These are phyloP conservation scores for Infundibulicybe gibba DNA, from an alignment of 768 basidiomycete genomes.

Conservation along the genomic window DNA sequence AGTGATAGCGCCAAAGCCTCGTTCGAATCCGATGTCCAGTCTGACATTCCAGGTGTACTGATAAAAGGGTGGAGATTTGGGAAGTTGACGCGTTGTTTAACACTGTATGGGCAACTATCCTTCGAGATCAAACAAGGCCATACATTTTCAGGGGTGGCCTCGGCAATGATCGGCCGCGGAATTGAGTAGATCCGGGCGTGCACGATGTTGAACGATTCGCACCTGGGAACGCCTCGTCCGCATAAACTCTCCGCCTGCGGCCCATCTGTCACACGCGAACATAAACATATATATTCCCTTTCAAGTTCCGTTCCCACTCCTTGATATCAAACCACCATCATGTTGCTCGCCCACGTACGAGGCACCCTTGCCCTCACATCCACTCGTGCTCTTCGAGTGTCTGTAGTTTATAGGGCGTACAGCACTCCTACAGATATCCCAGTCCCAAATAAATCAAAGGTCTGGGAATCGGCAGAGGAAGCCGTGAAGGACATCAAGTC, in stretches of 20 bases:
- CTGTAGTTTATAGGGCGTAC: slow-evolving; percentile 22
- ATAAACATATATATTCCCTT: neutral
- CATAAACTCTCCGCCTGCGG: no score
- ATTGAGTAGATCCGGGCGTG: no score
- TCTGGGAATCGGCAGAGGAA: slow-evolving; percentile 81
- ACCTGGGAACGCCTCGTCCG: no score
- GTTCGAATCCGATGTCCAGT: slow-evolving; percentile 82
- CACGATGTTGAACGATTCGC: no score
- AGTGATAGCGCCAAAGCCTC: slow-evolving; percentile 73
- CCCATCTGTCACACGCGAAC: no score
- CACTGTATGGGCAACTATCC: no score
- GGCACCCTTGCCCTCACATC: slow-evolving; percentile 10
- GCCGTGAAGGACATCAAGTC: slow-evolving; percentile 82
- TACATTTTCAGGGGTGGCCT: no score
- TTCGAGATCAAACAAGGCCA: neutral
- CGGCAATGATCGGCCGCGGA: no score
- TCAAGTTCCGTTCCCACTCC: neutral
- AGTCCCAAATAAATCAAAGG: slow-evolving; percentile 46
- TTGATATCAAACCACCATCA: neutral
- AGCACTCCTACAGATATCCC: slow-evolving; percentile 28
- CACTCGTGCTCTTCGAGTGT: no score
- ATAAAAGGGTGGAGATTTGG: neutral
- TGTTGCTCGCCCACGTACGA: slow-evolving; percentile 15
- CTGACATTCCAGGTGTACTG: slow-evolving; percentile 30
- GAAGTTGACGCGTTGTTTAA: slow-evolving; percentile 10